Conservation (phyloP, 2,329 filamentous ascomycete genomes). For the Aspergillus pseudotamarii region DNA sequence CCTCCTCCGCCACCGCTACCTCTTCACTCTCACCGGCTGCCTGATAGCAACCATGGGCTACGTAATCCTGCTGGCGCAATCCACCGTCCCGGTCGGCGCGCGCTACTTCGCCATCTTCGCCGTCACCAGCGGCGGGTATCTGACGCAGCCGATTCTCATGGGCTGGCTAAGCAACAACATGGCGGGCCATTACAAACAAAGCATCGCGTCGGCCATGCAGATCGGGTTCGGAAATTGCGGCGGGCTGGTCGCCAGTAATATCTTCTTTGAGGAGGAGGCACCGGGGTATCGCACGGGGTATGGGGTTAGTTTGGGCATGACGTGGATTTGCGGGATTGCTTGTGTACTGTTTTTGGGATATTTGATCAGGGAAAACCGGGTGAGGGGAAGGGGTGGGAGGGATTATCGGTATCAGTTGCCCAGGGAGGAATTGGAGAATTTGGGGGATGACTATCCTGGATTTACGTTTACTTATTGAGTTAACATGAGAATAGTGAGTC, state of each 20-base stretch:
- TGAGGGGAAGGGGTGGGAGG: constrained; percentile 37
- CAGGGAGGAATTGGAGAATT: constrained; percentile 39
- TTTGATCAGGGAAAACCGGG: constrained; percentile 40
- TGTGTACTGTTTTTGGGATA: constrained; percentile 35
- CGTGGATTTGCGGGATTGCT: constrained; percentile 38
- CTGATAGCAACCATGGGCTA: constrained; percentile 57
- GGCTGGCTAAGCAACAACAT: constrained; percentile 63
- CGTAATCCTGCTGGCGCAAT: constrained; percentile 56
- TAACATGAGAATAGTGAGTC: no score
- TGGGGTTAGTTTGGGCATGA: constrained; percentile 31
- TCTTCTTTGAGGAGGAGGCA: constrained; percentile 34
- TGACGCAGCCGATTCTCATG: constrained; percentile 57
- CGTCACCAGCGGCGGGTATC: constrained; percentile 57
- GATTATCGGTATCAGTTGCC: constrained; percentile 38
- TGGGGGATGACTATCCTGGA: constrained; percentile 44
- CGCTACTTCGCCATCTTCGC: constrained; percentile 61
- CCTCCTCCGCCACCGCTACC: constrained; percentile 54
- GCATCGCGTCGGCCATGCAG: constrained; percentile 56
- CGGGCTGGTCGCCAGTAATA: constrained; percentile 39
- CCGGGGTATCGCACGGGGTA: constrained; percentile 32
- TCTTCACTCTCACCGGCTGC: constrained; percentile 57
- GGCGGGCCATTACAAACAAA: constrained; percentile 60
- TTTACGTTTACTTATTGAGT: constrained; percentile 37
- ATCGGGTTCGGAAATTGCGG: constrained; percentile 43
- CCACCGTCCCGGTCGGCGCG: constrained; percentile 49